Evolutionary conservation across 2,329 filamentous ascomycete species (phyloP), one percentile per base, ranked within the genome.

Genomic region (Fusarium oxysporum): DNA sequence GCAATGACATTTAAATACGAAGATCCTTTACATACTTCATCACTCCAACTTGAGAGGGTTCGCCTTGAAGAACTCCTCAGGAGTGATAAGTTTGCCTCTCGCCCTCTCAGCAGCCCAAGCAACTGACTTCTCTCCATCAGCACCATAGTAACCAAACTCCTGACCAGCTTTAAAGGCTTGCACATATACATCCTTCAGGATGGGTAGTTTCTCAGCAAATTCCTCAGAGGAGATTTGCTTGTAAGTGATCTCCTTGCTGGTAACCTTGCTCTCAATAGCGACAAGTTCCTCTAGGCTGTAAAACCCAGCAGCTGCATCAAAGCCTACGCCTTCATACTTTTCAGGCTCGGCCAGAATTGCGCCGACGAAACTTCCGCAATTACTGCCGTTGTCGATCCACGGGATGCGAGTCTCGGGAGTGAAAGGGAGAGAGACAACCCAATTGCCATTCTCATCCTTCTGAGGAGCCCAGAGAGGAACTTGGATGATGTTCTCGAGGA

Each of bases 321-420:
- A 80, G 6, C 77, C 81, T 69, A 83, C 83, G 19, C 85, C 85
- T 3, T 83, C 78, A 28, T 83, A 83, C 53, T 81, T 80, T 0
- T 84, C 84, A 0, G 84, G 83, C 19, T 86, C 76, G 2, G 80
- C 81, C 0, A 86, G 79, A 28, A 86, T 83, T 11, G 82, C 79
- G 5, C 76, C 81, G 11, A 84, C 70, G 62, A 79, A 86, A 54
- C 83, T 83, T 13, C 86, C 87, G 2, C 82, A 84, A 63, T 88
- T 85, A 0, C 73, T 75, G 3, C 77, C 79, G 21, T 82, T 81
- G 63, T 87, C 85, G 60, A 88, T 80, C 43, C 85, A 76, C 1
- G 86, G 86, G 6, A 87, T 62, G 48, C 77, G 72, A 2, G 81
- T 77, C 19, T 78, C 76, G 37, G 67, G 76, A 28, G 55, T 67